These are phyloP conservation scores for Starmerella apis DNA, from an alignment of 805 yeast species.

Conservation along the genomic window DNA sequence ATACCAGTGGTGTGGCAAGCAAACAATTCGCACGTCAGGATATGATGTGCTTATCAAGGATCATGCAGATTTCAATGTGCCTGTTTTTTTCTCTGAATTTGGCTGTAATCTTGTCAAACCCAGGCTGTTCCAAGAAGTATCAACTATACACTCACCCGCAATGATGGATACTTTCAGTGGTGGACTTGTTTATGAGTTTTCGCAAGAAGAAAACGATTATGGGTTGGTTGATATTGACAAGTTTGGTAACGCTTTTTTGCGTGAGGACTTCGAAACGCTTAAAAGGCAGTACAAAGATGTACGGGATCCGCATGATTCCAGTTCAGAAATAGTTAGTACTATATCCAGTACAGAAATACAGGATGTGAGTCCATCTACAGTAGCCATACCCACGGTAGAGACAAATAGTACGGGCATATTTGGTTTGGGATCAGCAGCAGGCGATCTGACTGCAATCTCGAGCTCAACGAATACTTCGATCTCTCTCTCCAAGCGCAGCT, in stretches of 20 bases:
- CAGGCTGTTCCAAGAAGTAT: conserved; percentile 66
- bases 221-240: conserved; percentile 55
- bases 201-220: conserved; percentile 69
- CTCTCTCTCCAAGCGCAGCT: conserved; percentile 1
- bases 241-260: conserved; percentile 36
- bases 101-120: conserved; percentile 83
- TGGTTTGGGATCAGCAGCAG: too few species aligned
- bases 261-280: conserved; percentile 45
- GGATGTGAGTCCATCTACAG: neutral
- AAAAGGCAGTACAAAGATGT: conserved; percentile 22
- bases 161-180: conserved; percentile 78
- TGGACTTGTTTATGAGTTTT: conserved; percentile 71
- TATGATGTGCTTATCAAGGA: conserved; percentile 59
- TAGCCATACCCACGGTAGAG: neutral
- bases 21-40: conserved; percentile 72
- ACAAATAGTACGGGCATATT: neutral
- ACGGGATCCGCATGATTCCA: neutral
- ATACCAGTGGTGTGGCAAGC: conserved; percentile 80
- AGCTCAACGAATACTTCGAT: too few species aligned
- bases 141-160: conserved; percentile 51
- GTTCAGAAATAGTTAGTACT: neutral
- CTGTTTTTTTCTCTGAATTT: conserved; percentile 81
- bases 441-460: too few species aligned
- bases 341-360: neutral
- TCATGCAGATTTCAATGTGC: conserved; percentile 56